Base-by-base conservation (phyloP, 148 eudicot genomes). In the Arctostaphylos glauca region DNA sequence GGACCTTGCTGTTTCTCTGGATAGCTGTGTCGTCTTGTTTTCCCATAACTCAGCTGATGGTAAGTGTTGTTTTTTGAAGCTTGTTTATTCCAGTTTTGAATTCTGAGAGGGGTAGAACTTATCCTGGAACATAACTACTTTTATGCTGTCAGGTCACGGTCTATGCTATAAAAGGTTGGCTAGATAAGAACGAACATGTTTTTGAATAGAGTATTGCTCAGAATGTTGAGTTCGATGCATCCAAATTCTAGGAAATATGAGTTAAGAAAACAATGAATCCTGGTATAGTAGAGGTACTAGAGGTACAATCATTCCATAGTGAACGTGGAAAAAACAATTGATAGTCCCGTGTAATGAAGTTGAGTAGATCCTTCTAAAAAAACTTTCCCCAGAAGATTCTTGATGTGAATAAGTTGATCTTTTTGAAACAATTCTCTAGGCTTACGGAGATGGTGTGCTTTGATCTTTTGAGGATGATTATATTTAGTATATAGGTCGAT, bases 1-100 rank as follows among this genome's bases (percentile, higher is more conserved):
- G 9, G 94, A 92, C 59, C 87, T 96, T 0, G 99, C 96, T 38
- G 97, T 90, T 25, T 88, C 90, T 0, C 81, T 88, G 66, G 91
- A 76, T 79, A 86, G 89, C 77, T 86, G 91, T 6, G 84, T 94
- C 67, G 87, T 80, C 79, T 58, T 96, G 71, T 94, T 92, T 76
- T 84, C 89, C 9, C 87, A 87, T 78, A 76, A 82, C 71, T 85
- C 90, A n/a, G 83, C 84, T 49, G 81, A 68, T 86, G 91, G 91
- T 92, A 88, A 49, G 85, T 76, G 8, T n/a, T 19, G 0, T 38
- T 62, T 38, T 62, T 50, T 66, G 7, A 18, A 43, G 31, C n/a
- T 80, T 68, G 43, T 44, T 53, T 52, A 21, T 62, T 48, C 21
- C 18, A 62, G 12, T 48, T 18, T 4, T 80, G 5, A 62, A 48